Conservation (phyloP, 371 early-diverging fungal genomes). For the Mortierella sp. region DNA sequence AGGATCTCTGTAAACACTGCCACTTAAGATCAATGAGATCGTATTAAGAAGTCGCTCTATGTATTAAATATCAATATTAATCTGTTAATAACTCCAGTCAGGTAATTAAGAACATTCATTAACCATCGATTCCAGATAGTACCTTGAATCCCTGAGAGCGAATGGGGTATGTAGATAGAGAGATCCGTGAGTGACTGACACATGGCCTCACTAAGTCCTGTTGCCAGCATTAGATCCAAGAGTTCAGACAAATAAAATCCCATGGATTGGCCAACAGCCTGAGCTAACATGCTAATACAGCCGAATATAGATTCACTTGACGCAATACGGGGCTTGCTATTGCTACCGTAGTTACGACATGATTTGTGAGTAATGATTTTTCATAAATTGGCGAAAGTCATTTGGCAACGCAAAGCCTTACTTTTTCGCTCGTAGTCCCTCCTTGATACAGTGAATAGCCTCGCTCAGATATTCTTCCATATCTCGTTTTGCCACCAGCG, state of each 20-base stretch:
- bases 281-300: conserved; percentile 90
- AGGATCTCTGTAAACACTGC: conserved; percentile 86
- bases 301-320: conserved; percentile 81
- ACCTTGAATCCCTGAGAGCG: conserved; percentile 85
- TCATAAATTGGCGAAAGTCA: not conserved
- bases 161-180: conserved; percentile 82
- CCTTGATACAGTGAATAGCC: conserved; percentile 79
- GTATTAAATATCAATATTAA: not conserved
- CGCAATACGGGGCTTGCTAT: conserved; percentile 65
- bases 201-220: conserved; percentile 88
- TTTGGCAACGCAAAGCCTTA: conserved; percentile 5
- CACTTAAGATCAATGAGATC: conserved; percentile 86
- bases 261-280: conserved; percentile 89
- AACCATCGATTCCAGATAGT: not conserved
- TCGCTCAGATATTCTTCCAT: conserved; percentile 85
- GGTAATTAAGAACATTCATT: not conserved
- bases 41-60: conserved; percentile 87
- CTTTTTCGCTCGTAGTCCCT: conserved; percentile 67
- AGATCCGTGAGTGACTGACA: conserved; percentile 86
- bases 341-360: not conserved
- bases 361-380: not conserved
- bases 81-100: too few species aligned
- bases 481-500: conserved; percentile 83
- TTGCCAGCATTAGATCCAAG: conserved; percentile 90
- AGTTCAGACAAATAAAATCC: conserved; percentile 87